phyloP scores from a whole-genome alignment of 176 grass and related monocot species.

The Microstegium vimineum region DNA sequence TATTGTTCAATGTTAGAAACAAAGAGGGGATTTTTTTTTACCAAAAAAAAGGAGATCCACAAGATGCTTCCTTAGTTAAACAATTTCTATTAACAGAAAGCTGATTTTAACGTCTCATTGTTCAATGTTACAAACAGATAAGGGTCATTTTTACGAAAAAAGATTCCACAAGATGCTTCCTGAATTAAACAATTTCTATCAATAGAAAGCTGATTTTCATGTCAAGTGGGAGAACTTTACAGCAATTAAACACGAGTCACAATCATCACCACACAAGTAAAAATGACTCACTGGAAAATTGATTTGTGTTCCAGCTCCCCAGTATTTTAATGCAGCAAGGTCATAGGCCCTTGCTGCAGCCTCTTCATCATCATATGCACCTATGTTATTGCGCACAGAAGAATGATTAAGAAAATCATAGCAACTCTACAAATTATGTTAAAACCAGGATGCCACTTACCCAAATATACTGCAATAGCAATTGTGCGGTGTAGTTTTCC shows the following conservation, averaged over 20 bases:
- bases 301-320: constrained; percentile 97
- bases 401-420: constrained; percentile 8
- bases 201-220: background rate
- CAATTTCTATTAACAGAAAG: background rate
- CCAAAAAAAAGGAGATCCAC: background rate
- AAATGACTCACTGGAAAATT: constrained; percentile 88
- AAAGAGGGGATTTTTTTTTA: background rate
- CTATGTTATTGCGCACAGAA: constrained; percentile 39
- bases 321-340: constrained; percentile 97
- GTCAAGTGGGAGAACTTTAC: background rate
- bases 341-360: constrained; percentile 99
- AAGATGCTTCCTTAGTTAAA: background rate
- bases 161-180: background rate
- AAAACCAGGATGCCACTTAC: constrained; percentile 32
- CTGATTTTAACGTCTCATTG: background rate
- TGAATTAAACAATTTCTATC: background rate
- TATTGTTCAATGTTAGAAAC: constrained; percentile 2
- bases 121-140: constrained; percentile 1
- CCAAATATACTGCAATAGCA: constrained; percentile 83
- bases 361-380: constrained; percentile 99
- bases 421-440: background rate
- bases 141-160: background rate
- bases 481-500: constrained; percentile 35
- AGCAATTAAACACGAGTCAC: background rate
- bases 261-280: background rate